A percentile compares a stretch with the other conserved stretches of the same genome.
These are phyloP conservation scores for Penicillium ucsense DNA, from an alignment of 495 filamentous ascomycete species.

Conservation along the genomic window DNA sequence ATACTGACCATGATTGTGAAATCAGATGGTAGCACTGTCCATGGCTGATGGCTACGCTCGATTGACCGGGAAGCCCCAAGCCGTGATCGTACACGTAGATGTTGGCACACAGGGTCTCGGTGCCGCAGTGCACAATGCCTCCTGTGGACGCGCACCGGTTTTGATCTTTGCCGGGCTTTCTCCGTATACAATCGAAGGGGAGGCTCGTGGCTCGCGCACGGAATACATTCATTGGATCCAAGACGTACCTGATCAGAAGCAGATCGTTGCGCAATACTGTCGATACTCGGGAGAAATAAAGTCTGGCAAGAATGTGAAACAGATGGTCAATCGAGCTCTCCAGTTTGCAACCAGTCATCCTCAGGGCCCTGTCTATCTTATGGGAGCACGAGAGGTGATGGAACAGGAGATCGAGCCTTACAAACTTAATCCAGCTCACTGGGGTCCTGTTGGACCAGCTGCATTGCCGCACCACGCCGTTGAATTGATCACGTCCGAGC, in stretches of 20 bases:
- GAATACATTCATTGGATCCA: slow-evolving; percentile 99
- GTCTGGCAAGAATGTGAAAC: slow-evolving; percentile 86
- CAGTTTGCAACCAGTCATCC: slow-evolving; percentile 79
- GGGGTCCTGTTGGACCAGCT: slow-evolving; percentile 67
- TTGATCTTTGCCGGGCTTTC: slow-evolving; percentile 86
- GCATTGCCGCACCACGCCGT: slow-evolving; percentile 60
- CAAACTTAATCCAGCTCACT: slow-evolving; percentile 57
- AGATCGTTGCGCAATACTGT: slow-evolving; percentile 88
- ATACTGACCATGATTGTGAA: slow-evolving; percentile 17
- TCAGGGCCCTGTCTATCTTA: slow-evolving; percentile 77
- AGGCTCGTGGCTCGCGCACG: slow-evolving; percentile 76
- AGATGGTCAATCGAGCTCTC: slow-evolving; percentile 85
- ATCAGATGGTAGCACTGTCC: slow-evolving; percentile 84
- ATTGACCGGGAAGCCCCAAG: slow-evolving; percentile 74
- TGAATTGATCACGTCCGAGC: slow-evolving; percentile 55
- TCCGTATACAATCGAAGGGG: slow-evolving; percentile 85
- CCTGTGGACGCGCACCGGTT: slow-evolving; percentile 75
- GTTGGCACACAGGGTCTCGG: slow-evolving; percentile 90
- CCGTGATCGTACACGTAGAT: slow-evolving; percentile 92
- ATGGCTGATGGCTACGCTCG: slow-evolving; percentile 96
- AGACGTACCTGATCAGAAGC: slow-evolving; percentile 89
- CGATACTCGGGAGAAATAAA: slow-evolving; percentile 88
- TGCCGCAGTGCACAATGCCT: slow-evolving; percentile 88
- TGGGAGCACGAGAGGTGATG: slow-evolving; percentile 81
- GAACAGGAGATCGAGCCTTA: slow-evolving; percentile 87